These are phyloP conservation scores for Gamsiella multidivaricata DNA, from an alignment of 192 early-diverging fungal genomes.

Conservation along the genomic window DNA sequence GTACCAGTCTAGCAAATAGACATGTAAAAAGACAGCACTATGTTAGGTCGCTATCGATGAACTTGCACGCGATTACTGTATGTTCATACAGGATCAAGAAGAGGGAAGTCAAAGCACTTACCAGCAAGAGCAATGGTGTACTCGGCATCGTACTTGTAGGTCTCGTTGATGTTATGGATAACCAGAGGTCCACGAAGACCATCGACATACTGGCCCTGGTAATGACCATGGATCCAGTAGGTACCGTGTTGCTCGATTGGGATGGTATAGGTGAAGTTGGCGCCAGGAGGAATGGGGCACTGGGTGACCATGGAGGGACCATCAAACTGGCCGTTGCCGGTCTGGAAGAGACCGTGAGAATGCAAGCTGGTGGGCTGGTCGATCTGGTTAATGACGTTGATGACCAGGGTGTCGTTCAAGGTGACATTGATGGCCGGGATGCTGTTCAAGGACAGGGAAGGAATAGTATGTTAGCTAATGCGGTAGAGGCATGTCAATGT, in stretches of 20 bases:
- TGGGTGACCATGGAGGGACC: slow-evolving; percentile 78
- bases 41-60: neutral
- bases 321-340: slow-evolving; percentile 76
- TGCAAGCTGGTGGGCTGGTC: slow-evolving; percentile 72
- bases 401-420: slow-evolving; percentile 66
- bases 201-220: slow-evolving; percentile 80
- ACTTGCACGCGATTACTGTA: too few species aligned
- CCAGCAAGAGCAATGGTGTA: slow-evolving; percentile 72
- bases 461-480: neutral
- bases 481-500: neutral
- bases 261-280: slow-evolving; percentile 77
- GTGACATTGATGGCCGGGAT: slow-evolving; percentile 52
- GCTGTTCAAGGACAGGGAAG: slow-evolving; percentile 1
- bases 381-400: slow-evolving; percentile 49
- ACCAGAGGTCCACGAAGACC: slow-evolving; percentile 80
- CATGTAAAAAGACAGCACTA: neutral
- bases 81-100: too few species aligned
- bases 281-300: slow-evolving; percentile 77
- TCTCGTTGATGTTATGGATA: slow-evolving; percentile 68
- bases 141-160: slow-evolving; percentile 78
- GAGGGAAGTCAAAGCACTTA: slow-evolving; percentile 41
- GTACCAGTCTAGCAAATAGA: slow-evolving; percentile 71
- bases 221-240: slow-evolving; percentile 88
- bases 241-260: slow-evolving; percentile 78
- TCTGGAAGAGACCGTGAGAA: slow-evolving; percentile 85